phyloP scores from a whole-genome alignment of 495 filamentous ascomycete genomes.

The Aspergillus hancockii region DNA sequence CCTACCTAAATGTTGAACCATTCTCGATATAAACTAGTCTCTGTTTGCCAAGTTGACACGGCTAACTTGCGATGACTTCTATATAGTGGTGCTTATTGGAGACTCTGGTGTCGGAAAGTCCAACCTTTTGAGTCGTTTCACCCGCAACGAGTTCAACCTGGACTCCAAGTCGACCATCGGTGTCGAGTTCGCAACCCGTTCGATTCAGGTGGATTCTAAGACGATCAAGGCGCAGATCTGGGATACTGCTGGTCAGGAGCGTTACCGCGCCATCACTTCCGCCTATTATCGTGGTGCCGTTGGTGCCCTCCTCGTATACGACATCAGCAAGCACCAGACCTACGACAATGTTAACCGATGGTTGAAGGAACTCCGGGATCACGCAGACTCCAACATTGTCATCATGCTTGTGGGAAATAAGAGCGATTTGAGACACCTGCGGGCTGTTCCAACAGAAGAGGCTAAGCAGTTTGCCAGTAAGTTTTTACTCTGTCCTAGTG shows the following conservation, averaged over 20 bases:
- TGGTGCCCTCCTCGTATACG: slow-evolving; percentile 96
- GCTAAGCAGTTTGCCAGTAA: slow-evolving; percentile 97
- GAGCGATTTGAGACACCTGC: slow-evolving; percentile 98
- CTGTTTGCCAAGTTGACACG: slow-evolving; percentile 1
- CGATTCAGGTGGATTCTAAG: slow-evolving; percentile 98
- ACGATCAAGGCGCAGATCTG: slow-evolving; percentile 99
- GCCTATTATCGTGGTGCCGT: slow-evolving; percentile 98
- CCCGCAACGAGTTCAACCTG: slow-evolving; percentile 99
- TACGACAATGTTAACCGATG: slow-evolving; percentile 99
- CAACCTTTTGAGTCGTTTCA: slow-evolving; percentile 99
- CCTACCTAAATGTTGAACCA: slow-evolving; percentile 24
- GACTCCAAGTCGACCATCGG: slow-evolving; percentile 99
- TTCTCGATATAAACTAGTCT: slow-evolving; percentile 6
- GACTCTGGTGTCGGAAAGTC: slow-evolving; percentile 99
- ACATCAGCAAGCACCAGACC: slow-evolving; percentile 98
- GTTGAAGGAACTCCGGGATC: slow-evolving; percentile 97
- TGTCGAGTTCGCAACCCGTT: slow-evolving; percentile 97
- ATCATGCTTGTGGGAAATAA: slow-evolving; percentile 99
- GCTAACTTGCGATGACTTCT: slow-evolving; percentile 25
- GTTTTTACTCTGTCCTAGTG: slow-evolving; percentile 29
- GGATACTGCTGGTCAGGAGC: slow-evolving; percentile 99
- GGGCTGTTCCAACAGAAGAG: slow-evolving; percentile 97
- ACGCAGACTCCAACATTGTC: slow-evolving; percentile 98
- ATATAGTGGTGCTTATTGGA: slow-evolving; percentile 92
- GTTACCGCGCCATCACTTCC: slow-evolving; percentile 98